Conservation (phyloP, 1,139 yeast species). For the Barnettozyma hawaiiensis region DNA sequence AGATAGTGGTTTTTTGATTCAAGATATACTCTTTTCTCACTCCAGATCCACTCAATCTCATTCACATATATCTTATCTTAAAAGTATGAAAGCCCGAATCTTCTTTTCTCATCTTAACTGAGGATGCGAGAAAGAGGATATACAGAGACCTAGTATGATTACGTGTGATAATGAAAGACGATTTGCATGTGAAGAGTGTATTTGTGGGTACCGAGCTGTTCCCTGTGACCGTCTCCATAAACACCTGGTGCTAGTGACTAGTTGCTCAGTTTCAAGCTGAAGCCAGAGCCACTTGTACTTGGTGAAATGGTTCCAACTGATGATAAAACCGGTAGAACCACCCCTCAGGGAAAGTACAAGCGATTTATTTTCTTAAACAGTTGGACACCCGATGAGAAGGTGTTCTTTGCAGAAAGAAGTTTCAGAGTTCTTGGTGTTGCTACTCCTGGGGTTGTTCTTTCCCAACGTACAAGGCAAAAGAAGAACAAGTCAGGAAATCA, state of each 20-base stretch:
- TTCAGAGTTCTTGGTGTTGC: constrained; percentile 9
- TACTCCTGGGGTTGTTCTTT: not conserved
- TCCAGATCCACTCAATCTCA: too few relatives aligned
- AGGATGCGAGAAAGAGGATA: too few relatives aligned
- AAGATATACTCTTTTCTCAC: too few relatives aligned
- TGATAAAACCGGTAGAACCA: constrained; percentile 9
- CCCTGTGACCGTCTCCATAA: constrained; percentile 77
- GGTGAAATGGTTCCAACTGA: constrained; percentile 9
- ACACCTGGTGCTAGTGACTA: constrained; percentile 35
- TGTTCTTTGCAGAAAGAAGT: constrained; percentile 10
- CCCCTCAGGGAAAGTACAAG: constrained; percentile 3
- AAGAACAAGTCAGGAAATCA: not conserved
- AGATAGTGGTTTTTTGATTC: too few relatives aligned
- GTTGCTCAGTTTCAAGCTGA: constrained; percentile 8
- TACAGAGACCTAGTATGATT: too few relatives aligned
- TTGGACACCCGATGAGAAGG: constrained; percentile 10
- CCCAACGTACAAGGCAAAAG: not conserved
- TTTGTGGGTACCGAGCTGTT: constrained; percentile 87
- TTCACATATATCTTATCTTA: too few relatives aligned
- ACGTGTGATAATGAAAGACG: not conserved
- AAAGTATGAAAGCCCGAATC: too few relatives aligned
- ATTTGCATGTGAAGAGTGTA: constrained; percentile 63
- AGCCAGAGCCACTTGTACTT: constrained; percentile 7
- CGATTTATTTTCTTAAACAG: constrained; percentile 13
- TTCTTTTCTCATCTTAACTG: not conserved